A percentile compares a stretch with the other conserved stretches of the same genome.
Conservation (phyloP, 306 rosid species). For the Amphicarpaea edgeworthii region DNA sequence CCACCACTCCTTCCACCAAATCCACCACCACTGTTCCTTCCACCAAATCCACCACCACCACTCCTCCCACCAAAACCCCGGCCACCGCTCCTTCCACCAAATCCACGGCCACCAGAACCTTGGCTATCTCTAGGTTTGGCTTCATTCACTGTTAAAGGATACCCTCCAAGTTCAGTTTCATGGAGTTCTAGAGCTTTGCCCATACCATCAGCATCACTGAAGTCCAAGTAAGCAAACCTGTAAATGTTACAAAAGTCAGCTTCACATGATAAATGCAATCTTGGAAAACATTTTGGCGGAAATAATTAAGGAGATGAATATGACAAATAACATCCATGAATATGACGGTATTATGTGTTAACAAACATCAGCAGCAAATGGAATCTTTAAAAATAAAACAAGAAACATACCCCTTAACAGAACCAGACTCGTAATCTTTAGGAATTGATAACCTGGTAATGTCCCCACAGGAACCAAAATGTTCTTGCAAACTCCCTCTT, state of each 20-base stretch:
- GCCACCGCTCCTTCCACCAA: constrained; percentile 47
- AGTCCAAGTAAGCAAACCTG: constrained; percentile 89
- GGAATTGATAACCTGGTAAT: constrained; percentile 76
- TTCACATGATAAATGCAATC: background rate
- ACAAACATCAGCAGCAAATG: background rate
- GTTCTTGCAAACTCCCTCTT: constrained; percentile 57
- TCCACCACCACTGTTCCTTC: constrained; percentile 28
- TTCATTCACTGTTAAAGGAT: constrained; percentile 65
- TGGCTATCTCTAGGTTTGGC: constrained; percentile 74
- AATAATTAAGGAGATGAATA: too few relatives aligned
- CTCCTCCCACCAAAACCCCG: constrained; percentile 41
- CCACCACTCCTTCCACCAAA: constrained; percentile 46
- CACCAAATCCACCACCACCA: constrained; percentile 34
- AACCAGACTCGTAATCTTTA: constrained; percentile 69
- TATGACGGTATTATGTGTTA: too few relatives aligned
- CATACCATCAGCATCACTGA: constrained; percentile 47
- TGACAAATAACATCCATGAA: background rate
- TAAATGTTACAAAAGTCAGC: background rate
- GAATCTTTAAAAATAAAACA: background rate
- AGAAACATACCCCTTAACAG: constrained; percentile 65
- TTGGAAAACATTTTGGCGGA: background rate
- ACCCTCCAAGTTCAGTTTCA: constrained; percentile 58
- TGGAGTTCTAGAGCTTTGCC: constrained; percentile 68
- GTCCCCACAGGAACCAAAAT: constrained; percentile 77
- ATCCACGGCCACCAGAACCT: constrained; percentile 47